A percentile compares a stretch with the other conserved stretches of the same genome.
These are phyloP conservation scores for Mortierella sp. DNA, from an alignment of 371 early-diverging fungal genomes.

Conservation along the genomic window DNA sequence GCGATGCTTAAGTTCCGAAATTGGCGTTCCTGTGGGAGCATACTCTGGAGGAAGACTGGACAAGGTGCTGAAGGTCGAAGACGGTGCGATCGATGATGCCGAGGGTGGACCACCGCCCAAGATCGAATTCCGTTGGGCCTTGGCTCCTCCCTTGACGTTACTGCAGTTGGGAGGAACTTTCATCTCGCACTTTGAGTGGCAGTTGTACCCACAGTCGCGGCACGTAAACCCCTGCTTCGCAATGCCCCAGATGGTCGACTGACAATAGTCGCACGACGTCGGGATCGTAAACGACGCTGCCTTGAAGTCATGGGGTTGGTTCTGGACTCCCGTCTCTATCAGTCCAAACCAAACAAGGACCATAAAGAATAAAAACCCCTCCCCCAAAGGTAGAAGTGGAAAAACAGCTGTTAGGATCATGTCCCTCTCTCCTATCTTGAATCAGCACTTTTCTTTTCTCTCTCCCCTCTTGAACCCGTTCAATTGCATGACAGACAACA, in stretches of 20 bases:
- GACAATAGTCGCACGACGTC: slow-evolving; percentile 85
- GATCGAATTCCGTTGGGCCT: slow-evolving; percentile 63
- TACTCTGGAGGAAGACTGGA: slow-evolving; percentile 25
- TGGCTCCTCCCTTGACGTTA: slow-evolving; percentile 68
- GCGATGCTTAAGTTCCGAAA: slow-evolving; percentile 33
- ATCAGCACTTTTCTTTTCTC: neutral
- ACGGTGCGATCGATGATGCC: slow-evolving; percentile 35
- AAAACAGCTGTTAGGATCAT: slow-evolving; percentile 2
- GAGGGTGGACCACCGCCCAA: slow-evolving; percentile 14
- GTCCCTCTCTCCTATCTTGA: neutral
- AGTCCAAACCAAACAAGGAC: neutral
- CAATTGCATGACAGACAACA: neutral
- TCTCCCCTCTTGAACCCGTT: neutral
- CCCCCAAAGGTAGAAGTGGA: neutral
- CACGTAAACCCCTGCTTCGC: slow-evolving; percentile 85
- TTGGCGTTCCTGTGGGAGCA: slow-evolving; percentile 39
- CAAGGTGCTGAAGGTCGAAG: slow-evolving; percentile 39
- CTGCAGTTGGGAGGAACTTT: slow-evolving; percentile 86
- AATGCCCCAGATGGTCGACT: slow-evolving; percentile 81
- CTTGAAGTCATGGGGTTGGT: slow-evolving; percentile 79
- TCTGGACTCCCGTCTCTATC: slow-evolving; percentile 63
- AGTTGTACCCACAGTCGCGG: slow-evolving; percentile 86
- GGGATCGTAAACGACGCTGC: slow-evolving; percentile 83
- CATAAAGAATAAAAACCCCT: neutral
- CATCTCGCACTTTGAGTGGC: slow-evolving; percentile 90